Evolutionary conservation across 192 early-diverging fungal genomes (phyloP).

Genomic region (Entomortierella chlamydospora): DNA sequence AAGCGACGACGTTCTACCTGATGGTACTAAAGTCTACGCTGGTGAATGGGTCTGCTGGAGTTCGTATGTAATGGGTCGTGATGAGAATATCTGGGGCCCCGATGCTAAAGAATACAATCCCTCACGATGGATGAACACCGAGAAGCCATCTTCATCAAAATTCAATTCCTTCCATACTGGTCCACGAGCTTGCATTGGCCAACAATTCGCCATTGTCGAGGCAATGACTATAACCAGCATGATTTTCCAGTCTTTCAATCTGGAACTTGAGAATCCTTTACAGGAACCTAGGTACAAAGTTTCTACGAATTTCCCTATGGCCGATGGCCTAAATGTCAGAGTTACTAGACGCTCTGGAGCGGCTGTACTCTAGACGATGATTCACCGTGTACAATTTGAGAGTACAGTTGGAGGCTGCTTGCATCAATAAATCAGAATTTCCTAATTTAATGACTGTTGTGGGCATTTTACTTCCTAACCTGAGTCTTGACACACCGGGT

Average conservation of each 20-base stretch:
- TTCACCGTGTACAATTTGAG: too few relatives aligned
- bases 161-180: slow-evolving; percentile 3
- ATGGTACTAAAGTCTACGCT: slow-evolving; percentile 65
- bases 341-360: neutral
- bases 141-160: slow-evolving; percentile 4
- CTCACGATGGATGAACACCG: slow-evolving; percentile 67
- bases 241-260: slow-evolving; percentile 1
- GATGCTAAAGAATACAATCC: slow-evolving; percentile 73
- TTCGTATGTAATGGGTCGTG: slow-evolving; percentile 67
- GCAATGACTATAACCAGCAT: slow-evolving; percentile 19
- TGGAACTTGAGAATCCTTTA: neutral
- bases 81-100: slow-evolving; percentile 69
- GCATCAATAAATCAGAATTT: too few relatives aligned
- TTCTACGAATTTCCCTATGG: neutral
- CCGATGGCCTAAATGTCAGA: neutral
- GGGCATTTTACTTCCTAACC: too few relatives aligned
- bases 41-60: slow-evolving; percentile 62
- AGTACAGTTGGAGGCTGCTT: too few relatives aligned
- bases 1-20: slow-evolving; percentile 69
- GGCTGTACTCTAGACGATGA: neutral
- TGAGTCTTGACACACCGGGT: too few relatives aligned
- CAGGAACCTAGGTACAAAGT: neutral
- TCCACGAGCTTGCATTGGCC: slow-evolving; percentile 17
- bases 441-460: too few relatives aligned
- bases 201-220: slow-evolving; percentile 47